Conservation (phyloP, 2,329 filamentous ascomycete species). For the Colletotrichum abscissum region DNA sequence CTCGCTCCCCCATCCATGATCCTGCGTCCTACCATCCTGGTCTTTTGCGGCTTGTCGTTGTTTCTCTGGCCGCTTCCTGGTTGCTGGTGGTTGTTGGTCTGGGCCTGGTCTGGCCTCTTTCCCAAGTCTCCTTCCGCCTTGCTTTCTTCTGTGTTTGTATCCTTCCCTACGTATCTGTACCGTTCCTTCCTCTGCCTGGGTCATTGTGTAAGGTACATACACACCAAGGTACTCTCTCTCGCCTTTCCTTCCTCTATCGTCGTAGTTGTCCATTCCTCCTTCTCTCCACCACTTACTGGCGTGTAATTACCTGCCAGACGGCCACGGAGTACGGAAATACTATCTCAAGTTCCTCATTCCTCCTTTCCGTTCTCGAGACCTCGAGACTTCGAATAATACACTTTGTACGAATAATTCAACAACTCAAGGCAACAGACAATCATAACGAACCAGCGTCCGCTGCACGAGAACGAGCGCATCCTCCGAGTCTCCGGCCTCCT, state of each 20-base stretch:
- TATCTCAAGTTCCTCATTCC: slow-evolving; percentile 1
- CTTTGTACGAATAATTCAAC: background rate
- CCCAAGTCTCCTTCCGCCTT: background rate
- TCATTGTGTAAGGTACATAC: background rate
- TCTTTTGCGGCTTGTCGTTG: background rate
- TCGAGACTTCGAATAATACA: background rate
- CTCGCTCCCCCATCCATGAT: slow-evolving; percentile 2
- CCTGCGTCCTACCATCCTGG: background rate
- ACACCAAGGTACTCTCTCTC: background rate
- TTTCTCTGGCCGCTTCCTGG: background rate
- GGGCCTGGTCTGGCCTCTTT: background rate
- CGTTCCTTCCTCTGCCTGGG: background rate
- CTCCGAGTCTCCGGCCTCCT: background rate
- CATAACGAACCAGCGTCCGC: background rate
- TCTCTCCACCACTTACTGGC: background rate
- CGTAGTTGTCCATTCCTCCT: background rate
- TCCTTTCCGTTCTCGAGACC: slow-evolving; percentile 5
- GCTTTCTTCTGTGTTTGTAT: slow-evolving; percentile 3
- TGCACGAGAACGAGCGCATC: slow-evolving; percentile 1
- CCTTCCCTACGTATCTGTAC: too few species aligned
- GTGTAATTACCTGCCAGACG: background rate
- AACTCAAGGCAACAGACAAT: background rate
- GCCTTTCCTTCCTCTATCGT: background rate
- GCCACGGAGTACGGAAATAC: background rate
- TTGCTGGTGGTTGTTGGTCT: background rate